Evolutionary conservation across 345 rosid genomes (phyloP), one percentile per base, ranked within the genome.

Genomic region (Alliaria petiolata): DNA sequence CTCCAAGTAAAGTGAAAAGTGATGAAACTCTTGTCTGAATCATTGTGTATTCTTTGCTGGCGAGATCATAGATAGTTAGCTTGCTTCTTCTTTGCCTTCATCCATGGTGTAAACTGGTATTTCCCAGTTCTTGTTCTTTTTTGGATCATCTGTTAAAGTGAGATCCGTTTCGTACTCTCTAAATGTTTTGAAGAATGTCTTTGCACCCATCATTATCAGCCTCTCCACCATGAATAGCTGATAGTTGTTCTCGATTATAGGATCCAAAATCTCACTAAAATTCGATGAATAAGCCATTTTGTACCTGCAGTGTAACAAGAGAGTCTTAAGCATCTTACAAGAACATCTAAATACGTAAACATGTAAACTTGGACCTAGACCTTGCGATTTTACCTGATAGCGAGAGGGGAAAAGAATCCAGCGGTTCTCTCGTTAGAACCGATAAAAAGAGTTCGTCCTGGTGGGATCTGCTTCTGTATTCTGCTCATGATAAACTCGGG

Each of bases 141-240:
- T 93, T 0, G 92, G 93, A 69, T 95, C 99, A 66, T 88, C 96
- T 0, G 89, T 85, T 69, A 95, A 92, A 76, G 88, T 84, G 54
- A 95, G 89, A 81, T 95, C 95, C 0, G 68, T 73, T 16, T 84
- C 86, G 7, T 74, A 84, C 74, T 86, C 92, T 78, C 83, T 84
- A 80, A 82, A 91, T 46, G 96, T 91, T 83, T 74, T 83, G 69
- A 95, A 85, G 76, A 84, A 85, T 44, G 91, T 88, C 78, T 81
- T 88, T 61, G 99, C 98, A 70, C 96, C 88, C 92, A 83, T 83
- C 88, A 89, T 8, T 75, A 95, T 74, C 50, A 91, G 85, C 82
- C 98, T 86, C 87, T 95, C 99, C 39, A 95, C 78, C 90, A 91
- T 91, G 69, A 95, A 91, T 34, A 90, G 70, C 71, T 91, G 87